phyloP scores from a whole-genome alignment of 192 early-diverging fungal species.

The Funneliformis geosporum region DNA sequence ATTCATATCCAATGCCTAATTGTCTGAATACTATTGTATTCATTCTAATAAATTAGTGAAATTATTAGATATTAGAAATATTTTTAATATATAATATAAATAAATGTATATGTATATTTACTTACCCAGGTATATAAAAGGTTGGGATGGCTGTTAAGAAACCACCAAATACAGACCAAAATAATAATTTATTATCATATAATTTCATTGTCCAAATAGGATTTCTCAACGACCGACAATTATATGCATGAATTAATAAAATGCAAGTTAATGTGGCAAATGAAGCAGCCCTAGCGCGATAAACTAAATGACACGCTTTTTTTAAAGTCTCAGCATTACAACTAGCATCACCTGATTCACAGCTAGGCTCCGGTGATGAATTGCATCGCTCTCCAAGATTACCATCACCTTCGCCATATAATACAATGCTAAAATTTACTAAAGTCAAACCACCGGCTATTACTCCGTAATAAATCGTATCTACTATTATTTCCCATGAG shows the following conservation, averaged over 20 bases:
- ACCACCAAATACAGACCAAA: slow-evolving; percentile 56
- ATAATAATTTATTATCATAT: slow-evolving; percentile 41
- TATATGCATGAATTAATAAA: slow-evolving; percentile 74
- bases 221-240: slow-evolving; percentile 68
- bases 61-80: too few relatives aligned
- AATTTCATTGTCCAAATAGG: slow-evolving; percentile 53
- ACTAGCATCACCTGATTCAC: not conserved
- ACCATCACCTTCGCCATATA: slow-evolving; percentile 62
- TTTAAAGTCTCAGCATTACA: not conserved
- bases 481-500: slow-evolving; percentile 60
- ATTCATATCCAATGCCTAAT: slow-evolving; percentile 33
- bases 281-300: slow-evolving; percentile 68
- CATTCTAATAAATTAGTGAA: slow-evolving; percentile 6
- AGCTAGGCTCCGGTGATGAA: slow-evolving; percentile 8
- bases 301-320: slow-evolving; percentile 58
- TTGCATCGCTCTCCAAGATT: slow-evolving; percentile 64
- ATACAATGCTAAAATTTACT: slow-evolving; percentile 61
- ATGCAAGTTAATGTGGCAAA: slow-evolving; percentile 73
- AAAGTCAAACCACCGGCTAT: slow-evolving; percentile 66
- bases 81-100: too few relatives aligned
- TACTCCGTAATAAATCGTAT: slow-evolving; percentile 71
- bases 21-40: slow-evolving; percentile 43
- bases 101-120: not conserved
- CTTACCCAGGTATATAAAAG: slow-evolving; percentile 36
- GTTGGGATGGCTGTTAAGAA: slow-evolving; percentile 45